These are phyloP conservation scores for Pichia sp. DNA, from an alignment of 1,139 yeast species.

Conservation along the genomic window DNA sequence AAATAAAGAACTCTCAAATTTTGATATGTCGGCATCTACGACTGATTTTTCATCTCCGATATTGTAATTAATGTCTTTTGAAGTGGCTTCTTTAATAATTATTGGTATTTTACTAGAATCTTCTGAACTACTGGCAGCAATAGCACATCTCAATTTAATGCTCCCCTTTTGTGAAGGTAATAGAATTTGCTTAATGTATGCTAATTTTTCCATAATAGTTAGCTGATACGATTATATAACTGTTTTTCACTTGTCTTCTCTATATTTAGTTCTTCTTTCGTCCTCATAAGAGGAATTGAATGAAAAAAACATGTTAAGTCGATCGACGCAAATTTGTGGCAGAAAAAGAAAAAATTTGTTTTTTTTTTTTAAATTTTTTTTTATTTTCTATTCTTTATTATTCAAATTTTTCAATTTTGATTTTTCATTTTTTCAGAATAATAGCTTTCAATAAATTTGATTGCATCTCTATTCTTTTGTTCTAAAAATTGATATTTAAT, in stretches of 20 bases:
- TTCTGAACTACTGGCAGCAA: constrained; percentile 5
- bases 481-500: too few species aligned
- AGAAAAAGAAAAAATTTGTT: too few species aligned
- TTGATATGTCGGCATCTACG: neutral
- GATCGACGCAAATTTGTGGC: neutral
- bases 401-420: neutral
- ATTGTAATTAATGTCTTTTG: too few species aligned
- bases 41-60: neutral
- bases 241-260: too few species aligned
- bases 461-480: too few species aligned
- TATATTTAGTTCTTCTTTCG: too few species aligned
- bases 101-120: too few species aligned
- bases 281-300: neutral
- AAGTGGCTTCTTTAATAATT: too few species aligned
- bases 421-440: too few species aligned
- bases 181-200: constrained; percentile 2
- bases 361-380: neutral
- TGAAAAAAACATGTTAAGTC: neutral
- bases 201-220: neutral
- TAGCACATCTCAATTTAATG: constrained; percentile 11
- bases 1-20: neutral
- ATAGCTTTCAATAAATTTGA: too few species aligned
- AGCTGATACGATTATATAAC: too few species aligned
- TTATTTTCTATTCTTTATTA: neutral
- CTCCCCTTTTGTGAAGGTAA: constrained; percentile 11